Conservation (phyloP, 2,329 filamentous ascomycete genomes). For the Ophiostoma sp. region DNA sequence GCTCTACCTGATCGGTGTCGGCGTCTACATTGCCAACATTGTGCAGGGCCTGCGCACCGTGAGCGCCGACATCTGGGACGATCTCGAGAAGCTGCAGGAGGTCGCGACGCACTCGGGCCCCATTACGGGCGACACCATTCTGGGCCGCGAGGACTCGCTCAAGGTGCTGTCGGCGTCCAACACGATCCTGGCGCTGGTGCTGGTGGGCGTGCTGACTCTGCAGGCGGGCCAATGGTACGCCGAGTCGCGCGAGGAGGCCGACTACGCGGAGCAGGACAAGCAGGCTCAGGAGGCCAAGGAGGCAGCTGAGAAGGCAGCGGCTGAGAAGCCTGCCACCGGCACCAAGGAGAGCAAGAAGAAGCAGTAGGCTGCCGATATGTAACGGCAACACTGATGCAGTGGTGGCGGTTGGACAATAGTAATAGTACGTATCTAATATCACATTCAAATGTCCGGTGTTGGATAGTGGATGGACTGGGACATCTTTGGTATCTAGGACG, state of each 20-base stretch:
- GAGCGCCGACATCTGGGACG: conserved; percentile 59
- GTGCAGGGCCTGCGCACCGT: conserved; percentile 88
- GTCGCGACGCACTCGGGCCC: conserved; percentile 38
- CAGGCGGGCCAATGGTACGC: conserved; percentile 99
- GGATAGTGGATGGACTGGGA: too few relatives aligned
- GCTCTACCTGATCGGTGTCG: conserved; percentile 78
- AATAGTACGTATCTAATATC: too few relatives aligned
- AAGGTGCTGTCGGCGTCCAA: conserved; percentile 91
- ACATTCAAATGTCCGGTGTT: too few relatives aligned
- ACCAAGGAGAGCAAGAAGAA: conserved; percentile 27
- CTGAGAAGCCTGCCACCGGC: conserved; percentile 23
- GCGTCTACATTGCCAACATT: conserved; percentile 93
- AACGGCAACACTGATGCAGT: too few relatives aligned
- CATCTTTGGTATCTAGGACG: too few relatives aligned
- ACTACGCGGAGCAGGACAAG: conserved; percentile 60
- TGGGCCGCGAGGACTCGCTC: conserved; percentile 82
- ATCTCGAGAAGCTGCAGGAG: conserved; percentile 33
- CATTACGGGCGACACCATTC: conserved; percentile 56
- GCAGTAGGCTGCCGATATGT: conserved; percentile 20
- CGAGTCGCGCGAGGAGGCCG: conserved; percentile 83
- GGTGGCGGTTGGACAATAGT: too few relatives aligned
- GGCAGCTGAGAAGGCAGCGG: conserved; percentile 15
- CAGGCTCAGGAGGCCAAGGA: conserved; percentile 39
- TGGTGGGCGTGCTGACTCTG: conserved; percentile 85
- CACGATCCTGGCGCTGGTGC: conserved; percentile 86